Percentiles rank a stretch among this genome's conserved stretches.
Conservation (phyloP, 495 filamentous ascomycete genomes). For the Friedmanniomyces simplex region DNA sequence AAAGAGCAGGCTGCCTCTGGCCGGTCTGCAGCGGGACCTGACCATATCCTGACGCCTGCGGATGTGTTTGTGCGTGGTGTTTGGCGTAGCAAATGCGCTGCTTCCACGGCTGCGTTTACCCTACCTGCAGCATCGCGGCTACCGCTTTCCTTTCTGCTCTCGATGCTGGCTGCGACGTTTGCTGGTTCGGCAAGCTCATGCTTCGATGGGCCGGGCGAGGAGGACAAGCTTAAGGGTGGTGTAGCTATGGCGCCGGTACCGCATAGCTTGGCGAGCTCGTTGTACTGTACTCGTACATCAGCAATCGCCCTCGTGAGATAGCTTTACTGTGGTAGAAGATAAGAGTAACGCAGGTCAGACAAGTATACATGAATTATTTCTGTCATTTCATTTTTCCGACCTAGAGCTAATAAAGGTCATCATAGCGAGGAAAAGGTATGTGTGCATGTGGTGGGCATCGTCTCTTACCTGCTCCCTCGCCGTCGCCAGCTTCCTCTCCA, state of each 20-base stretch:
- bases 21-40: conserved; percentile 37
- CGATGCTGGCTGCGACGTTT: neutral
- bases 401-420: conserved; percentile 60
- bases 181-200: conserved; percentile 8
- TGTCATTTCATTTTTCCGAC: conserved; percentile 49
- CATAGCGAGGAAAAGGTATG: conserved; percentile 29
- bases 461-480: conserved; percentile 31
- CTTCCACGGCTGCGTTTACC: neutral
- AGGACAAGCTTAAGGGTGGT: conserved; percentile 17
- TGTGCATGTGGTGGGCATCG: neutral
- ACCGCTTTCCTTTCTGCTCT: neutral
- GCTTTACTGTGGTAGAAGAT: too few species aligned
- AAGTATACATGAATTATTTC: conserved; percentile 18
- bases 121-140: neutral
- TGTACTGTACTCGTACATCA: conserved; percentile 13
- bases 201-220: conserved; percentile 15
- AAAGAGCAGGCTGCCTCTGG: conserved; percentile 20
- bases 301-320: too few species aligned
- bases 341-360: neutral
- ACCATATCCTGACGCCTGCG: conserved; percentile 30
- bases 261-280: conserved; percentile 27
- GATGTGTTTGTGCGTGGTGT: neutral
- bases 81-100: neutral
- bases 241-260: neutral
- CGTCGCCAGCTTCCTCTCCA: conserved; percentile 30